These are phyloP conservation scores for Durusdinium trenchii DNA, from an alignment of 73 alveolate species.

Conservation along the genomic window DNA sequence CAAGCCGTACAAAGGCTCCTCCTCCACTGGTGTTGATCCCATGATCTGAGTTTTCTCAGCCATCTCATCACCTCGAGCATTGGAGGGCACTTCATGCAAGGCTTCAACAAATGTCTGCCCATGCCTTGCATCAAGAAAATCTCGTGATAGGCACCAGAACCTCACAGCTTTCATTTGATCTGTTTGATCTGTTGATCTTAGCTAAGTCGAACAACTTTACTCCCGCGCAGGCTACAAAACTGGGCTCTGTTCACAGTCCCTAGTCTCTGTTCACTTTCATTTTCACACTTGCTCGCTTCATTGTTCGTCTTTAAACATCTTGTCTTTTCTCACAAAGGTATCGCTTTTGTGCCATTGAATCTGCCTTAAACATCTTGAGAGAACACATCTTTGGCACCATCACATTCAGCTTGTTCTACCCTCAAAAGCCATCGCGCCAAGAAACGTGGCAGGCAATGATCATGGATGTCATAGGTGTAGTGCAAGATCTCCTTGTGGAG, in stretches of 20 bases:
- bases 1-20: slow-evolving; percentile 95
- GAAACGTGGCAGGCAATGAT: slow-evolving; percentile 90
- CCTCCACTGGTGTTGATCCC: slow-evolving; percentile 95
- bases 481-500: slow-evolving; percentile 82
- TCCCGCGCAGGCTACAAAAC: no score
- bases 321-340: no score
- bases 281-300: no score
- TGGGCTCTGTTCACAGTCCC: no score
- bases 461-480: slow-evolving; percentile 93
- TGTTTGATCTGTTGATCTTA: no score
- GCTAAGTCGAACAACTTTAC: no score
- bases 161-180: no score
- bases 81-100: background rate
- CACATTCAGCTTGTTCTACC: background rate
- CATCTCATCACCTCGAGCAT: slow-evolving; percentile 65
- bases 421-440: background rate
- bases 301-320: no score
- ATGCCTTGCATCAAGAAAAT: slow-evolving; percentile 92
- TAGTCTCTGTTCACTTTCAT: no score
- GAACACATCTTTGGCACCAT: background rate
- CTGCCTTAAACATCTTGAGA: no score
- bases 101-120: background rate
- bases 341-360: no score
- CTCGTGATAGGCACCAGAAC: slow-evolving; percentile 94
- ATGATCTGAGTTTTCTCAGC: slow-evolving; percentile 63